Base-by-base conservation (phyloP, 2,329 filamentous ascomycete species). In the Penicillium sp. region DNA sequence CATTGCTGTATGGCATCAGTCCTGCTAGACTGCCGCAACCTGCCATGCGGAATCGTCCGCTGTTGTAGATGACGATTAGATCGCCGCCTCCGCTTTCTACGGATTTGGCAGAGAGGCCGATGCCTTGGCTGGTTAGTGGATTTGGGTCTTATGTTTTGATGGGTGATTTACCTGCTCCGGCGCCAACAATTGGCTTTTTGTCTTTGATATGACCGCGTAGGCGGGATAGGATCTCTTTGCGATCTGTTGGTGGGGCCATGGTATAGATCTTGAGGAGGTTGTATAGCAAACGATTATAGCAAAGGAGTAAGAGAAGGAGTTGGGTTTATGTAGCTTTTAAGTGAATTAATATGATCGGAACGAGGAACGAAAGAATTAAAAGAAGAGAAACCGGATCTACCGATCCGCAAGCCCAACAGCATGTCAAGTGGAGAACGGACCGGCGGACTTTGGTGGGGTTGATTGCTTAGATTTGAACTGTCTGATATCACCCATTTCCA, bases 51-150 rank as follows among this genome's bases (percentile, higher is more conserved):
- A 86, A 89, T 2, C 86, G 80, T 0, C 87, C 87, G 36, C 82
- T 86, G 70, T 89, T 89, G 76, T 89, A 89, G 61, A 89, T 81
- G 59, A 88, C 84, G 64, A 89, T 87, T 43, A 89, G 74, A 62
- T 89, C 86, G 13, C 82, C 84, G 56, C 85, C 85, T 38, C 86
- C 87, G 45, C 80, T 80, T 70, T 89, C 87, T 59, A 88, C 81
- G 65, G 82, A 87, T 62, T 89, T 89, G 55, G 87, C 86, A 3
- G 85, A 86, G 9, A 89, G 79, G 0, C 87, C 87, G 54, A 87
- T 88, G 44, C 85, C 84, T 80, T 53, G 6, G 40, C 14, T 14
- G 27, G 27, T 45, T 32, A 34, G 31, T 9, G 31, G 32, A 16
- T 46, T 5, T 4, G 11, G 32, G 32, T 8, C 18, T 36, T 4